A percentile compares a stretch with the other conserved stretches of the same genome.
Conservation (phyloP, 257 asterid genomes). For the Craterostigma plantagineum region DNA sequence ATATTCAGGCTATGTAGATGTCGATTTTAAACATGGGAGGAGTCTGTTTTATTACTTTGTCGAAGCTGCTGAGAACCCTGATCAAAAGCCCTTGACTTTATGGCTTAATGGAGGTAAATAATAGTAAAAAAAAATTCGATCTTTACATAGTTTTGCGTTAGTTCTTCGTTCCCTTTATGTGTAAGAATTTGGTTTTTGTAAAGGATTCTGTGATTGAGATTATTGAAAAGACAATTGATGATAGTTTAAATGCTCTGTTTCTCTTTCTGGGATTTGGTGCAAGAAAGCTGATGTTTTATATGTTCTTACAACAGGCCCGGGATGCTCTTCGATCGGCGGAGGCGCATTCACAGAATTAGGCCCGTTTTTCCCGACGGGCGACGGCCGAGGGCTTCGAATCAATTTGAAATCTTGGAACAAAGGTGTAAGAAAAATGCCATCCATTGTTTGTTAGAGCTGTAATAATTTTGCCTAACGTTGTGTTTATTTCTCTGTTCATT, state of each 20-base stretch:
- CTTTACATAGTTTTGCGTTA: too few species aligned
- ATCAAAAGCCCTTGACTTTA: conserved; percentile 57
- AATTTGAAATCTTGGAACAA: conserved; percentile 81
- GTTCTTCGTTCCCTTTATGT: too few species aligned
- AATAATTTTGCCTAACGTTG: not conserved
- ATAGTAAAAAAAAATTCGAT: too few species aligned
- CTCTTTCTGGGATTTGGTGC: too few species aligned
- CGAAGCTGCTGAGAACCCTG: conserved; percentile 63
- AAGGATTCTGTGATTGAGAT: too few species aligned
- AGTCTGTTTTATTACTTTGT: conserved; percentile 89
- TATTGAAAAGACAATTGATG: too few species aligned
- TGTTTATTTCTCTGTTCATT: conserved; percentile 9
- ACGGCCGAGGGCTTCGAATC: conserved; percentile 62
- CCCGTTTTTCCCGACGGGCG: conserved; percentile 77
- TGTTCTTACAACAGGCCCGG: too few species aligned
- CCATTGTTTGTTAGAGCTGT: not conserved
- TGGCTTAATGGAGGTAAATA: conserved; percentile 99
- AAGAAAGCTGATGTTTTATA: too few species aligned
- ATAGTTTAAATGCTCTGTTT: too few species aligned
- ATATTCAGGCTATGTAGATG: conserved; percentile 85
- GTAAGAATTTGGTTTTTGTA: too few species aligned
- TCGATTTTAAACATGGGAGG: conserved; percentile 62
- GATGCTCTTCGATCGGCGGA: conserved; percentile 93
- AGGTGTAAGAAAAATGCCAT: conserved; percentile 19
- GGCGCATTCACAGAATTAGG: conserved; percentile 97